Evolutionary conservation across 1,284 basidiomycete species (phyloP), one percentile per base, ranked within the genome.

Genomic region (Phellopilus nigrolimitatus): DNA sequence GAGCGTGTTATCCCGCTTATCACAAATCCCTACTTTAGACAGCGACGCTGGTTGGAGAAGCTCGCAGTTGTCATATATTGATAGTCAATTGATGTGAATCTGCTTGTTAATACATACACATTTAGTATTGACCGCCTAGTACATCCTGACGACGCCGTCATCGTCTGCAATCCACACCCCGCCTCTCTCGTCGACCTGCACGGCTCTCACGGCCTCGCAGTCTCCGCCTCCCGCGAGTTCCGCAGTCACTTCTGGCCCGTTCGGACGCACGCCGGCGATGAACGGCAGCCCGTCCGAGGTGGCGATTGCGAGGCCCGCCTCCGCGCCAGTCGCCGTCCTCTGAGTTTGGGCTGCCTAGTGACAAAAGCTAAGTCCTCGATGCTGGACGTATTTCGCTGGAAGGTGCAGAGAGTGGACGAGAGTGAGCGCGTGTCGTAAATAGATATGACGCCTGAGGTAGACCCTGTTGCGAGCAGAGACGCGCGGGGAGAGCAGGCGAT

Each of bases 101-200:
- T n/a, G n/a, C n/a, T n/a, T n/a, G n/a, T n/a, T n/a, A n/a, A n/a
- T n/a, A n/a, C n/a, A n/a, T n/a, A n/a, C n/a, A n/a, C n/a, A n/a
- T n/a, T n/a, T n/a, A n/a, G n/a, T n/a, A n/a, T n/a, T n/a, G n/a
- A n/a, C n/a, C n/a, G 15, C 34, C 40, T 51, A 59, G 33, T 62
- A 62, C 44, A 55, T 50, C 31, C 62, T 43, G 13, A 62, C 60
- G 27, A 60, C 24, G 2, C 62, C 62, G 47, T 64, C 62, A 38
- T 85, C 81, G 39, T 78, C 75, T 9, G 78, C 77, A 44, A 70
- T 75, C 82, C 84, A 85, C 1, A 82, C 61, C 30, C 75, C 62
- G 4, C 67, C 60, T 27, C 40, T 50, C 22, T 50, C 51, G 13
- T 61, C 48, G 24, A 67, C 67, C 28, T 64, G 61, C 12, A 77